These are phyloP conservation scores for Aspergillus quadrilineatus DNA, from an alignment of 2,329 filamentous ascomycete species.

Conservation along the genomic window DNA sequence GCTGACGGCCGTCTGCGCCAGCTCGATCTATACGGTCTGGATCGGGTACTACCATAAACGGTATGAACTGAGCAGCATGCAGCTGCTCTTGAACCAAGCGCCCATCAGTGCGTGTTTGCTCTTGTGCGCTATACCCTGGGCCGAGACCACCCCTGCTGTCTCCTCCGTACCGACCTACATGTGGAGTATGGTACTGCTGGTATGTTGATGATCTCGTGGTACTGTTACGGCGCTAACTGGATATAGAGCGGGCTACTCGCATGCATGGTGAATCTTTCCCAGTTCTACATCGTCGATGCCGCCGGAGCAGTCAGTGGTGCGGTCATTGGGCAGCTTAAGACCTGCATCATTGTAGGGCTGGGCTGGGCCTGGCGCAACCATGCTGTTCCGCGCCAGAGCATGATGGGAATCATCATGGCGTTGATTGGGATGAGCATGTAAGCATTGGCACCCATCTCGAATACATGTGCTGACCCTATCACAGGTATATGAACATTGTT, in stretches of 20 bases:
- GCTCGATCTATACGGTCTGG: conserved; percentile 23
- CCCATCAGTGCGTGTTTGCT: conserved; percentile 21
- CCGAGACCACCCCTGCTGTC: conserved; percentile 15
- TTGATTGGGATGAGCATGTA: conserved; percentile 25
- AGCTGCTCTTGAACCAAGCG: conserved; percentile 24
- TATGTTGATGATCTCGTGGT: neutral
- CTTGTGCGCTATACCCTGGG: conserved; percentile 19
- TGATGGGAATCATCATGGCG: conserved; percentile 20
- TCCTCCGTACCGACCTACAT: conserved; percentile 18
- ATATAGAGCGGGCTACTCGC: conserved; percentile 23
- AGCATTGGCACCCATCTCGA: neutral
- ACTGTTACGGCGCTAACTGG: neutral
- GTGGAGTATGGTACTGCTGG: conserved; percentile 21
- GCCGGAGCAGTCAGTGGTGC: conserved; percentile 63
- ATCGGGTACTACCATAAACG: conserved; percentile 22
- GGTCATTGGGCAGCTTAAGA: conserved; percentile 66
- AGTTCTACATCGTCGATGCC: conserved; percentile 28
- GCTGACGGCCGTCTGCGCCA: conserved; percentile 21
- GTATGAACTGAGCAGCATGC: conserved; percentile 24
- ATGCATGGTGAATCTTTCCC: conserved; percentile 24
- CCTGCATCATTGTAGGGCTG: conserved; percentile 63
- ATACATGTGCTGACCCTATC: neutral
- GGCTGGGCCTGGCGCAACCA: conserved; percentile 50
- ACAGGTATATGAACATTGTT: conserved; percentile 22
- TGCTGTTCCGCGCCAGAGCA: conserved; percentile 15